Conservation (phyloP, 306 rosid genomes). For the Castanea mollissima region DNA sequence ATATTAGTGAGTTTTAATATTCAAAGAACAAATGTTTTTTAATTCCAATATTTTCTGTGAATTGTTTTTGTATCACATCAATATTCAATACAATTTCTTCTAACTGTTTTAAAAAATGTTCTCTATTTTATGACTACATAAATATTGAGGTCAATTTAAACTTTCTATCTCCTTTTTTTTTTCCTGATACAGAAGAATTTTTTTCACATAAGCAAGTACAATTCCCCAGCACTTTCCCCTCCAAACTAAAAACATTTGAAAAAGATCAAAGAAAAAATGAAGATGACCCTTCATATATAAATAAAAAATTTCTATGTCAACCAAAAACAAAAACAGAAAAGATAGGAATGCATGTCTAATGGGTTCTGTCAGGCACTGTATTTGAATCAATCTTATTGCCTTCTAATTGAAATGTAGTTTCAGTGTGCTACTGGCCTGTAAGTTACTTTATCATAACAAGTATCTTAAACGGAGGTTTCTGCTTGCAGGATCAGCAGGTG, state of each 20-base stretch:
- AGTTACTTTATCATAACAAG: not conserved
- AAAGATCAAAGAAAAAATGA: not conserved
- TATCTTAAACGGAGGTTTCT: slow-evolving; percentile 8
- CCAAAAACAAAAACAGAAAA: not conserved
- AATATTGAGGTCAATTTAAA: not conserved
- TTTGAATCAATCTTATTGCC: not conserved
- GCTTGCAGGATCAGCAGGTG: slow-evolving; percentile 48
- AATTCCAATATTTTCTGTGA: not conserved
- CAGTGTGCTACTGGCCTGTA: not conserved
- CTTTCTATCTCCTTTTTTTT: too few species aligned
- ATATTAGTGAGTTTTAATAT: not conserved
- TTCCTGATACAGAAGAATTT: too few species aligned
- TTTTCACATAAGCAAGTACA: not conserved
- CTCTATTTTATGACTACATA: not conserved
- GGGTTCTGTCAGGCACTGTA: not conserved
- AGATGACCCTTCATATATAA: not conserved
- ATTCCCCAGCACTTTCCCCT: not conserved
- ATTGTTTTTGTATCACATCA: not conserved
- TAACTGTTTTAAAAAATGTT: not conserved
- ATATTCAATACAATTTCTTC: not conserved
- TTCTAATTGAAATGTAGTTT: not conserved
- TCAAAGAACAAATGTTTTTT: not conserved
- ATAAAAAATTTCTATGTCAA: not conserved
- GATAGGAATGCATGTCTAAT: not conserved
- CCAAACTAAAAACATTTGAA: not conserved